Conservation (phyloP, 2,329 filamentous ascomycete genomes). For the Talaromyces albobiverticillius region DNA sequence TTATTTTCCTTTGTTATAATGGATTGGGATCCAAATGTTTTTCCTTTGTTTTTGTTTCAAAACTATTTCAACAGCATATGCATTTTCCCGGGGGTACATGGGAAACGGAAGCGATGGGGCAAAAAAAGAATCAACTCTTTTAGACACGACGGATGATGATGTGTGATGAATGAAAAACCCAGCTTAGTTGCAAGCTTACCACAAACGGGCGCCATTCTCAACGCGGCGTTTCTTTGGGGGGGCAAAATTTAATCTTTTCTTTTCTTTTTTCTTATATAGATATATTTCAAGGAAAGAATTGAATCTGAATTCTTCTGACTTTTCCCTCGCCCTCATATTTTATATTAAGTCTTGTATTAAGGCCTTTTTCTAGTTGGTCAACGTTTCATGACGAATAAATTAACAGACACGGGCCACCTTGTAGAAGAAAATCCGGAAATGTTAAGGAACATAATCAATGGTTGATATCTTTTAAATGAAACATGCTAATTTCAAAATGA, state of each 20-base stretch:
- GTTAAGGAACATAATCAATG: too few relatives aligned
- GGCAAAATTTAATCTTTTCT: slow-evolving; percentile 1
- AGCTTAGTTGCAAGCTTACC: slow-evolving; percentile 5
- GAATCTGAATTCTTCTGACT: too few relatives aligned
- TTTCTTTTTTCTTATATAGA: background rate
- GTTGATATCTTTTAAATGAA: too few relatives aligned
- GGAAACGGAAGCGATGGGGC: background rate
- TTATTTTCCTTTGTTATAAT: slow-evolving; percentile 14
- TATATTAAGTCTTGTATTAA: too few relatives aligned
- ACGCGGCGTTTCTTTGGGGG: slow-evolving; percentile 19
- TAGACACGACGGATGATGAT: slow-evolving; percentile 15
- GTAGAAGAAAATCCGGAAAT: too few relatives aligned
- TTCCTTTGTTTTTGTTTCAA: slow-evolving; percentile 9
- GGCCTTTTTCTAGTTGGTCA: too few relatives aligned
- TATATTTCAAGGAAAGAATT: background rate
- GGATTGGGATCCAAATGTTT: background rate
- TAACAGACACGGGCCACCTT: too few relatives aligned
- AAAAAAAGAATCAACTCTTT: background rate
- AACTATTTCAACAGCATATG: slow-evolving; percentile 18
- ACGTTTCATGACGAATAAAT: too few relatives aligned
- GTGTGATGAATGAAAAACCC: slow-evolving; percentile 9
- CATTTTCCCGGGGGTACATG: slow-evolving; percentile 9
- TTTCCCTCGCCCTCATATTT: too few relatives aligned
- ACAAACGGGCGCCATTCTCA: slow-evolving; percentile 21
- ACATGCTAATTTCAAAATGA: too few relatives aligned